Base-by-base conservation (phyloP, 768 basidiomycete species). In the Suillus plorans region DNA sequence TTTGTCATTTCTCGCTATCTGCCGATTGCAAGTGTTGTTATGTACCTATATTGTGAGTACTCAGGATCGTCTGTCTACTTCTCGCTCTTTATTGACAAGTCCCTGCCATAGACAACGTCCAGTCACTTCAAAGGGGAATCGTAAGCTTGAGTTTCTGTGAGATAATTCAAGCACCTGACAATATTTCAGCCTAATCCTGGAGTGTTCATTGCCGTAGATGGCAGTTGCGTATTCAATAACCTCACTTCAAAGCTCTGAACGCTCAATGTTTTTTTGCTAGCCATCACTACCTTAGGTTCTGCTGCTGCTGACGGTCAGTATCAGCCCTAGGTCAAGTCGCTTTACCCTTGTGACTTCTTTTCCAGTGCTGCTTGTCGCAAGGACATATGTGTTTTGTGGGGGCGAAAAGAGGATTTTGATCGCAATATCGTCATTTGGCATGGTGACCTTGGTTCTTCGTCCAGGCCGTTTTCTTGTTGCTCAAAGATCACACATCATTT, bases 1-100 rank as follows among this genome's bases (percentile, higher is more conserved):
- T 72, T 73, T 61, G 18, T 61, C 18, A 25, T 56, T n/a, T 68
- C 50, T 39, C 72, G 71, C 22, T 73, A 72, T 65, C 50, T 72
- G 4, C 71, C 72, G 9, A 67, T 73, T 7, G 41, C 65, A 34
- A 65, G 61, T 13, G 55, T 72, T 8, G 55, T 56, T 7, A 52
- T 73, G 65, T 66, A 64, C 13, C 61, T 31, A 18, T 61, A 34
- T n/a, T 41, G 63, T 60, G 41, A n/a, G 58, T 61, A 10, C 3
- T 61, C 37, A 31, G 4, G 14, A 31, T 39, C n/a, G n/a, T 44
- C 25, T 42, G 5, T 58, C 41, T 49, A 14, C 47, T n/a, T 49
- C 47, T 22, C 13, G 0, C 13, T 45, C 25, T 28, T 62, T 5
- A 12, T 28, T 55, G 28, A 55, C 7, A 25, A 16, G 12, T 14